Evolutionary conservation across 2,329 filamentous ascomycete genomes (phyloP).

Genomic region (Calonectria pseudoturangicola): DNA sequence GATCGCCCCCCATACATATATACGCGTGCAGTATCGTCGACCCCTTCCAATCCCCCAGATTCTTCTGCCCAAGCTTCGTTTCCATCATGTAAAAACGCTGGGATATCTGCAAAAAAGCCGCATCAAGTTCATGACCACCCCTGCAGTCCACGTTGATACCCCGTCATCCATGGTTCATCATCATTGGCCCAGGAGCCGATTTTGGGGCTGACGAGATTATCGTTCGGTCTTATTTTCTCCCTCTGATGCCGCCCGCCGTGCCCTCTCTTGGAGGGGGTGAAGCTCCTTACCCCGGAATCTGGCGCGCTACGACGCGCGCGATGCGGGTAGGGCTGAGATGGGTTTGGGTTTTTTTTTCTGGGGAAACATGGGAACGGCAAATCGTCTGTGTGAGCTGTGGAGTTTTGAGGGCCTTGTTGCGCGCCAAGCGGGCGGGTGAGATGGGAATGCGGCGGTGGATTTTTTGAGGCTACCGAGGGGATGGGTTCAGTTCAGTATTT

Average conservation of each 20-base stretch:
- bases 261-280: neutral
- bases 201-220: constrained; percentile 22
- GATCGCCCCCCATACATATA: constrained; percentile 1
- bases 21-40: neutral
- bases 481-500: no score
- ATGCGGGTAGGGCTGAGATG: constrained; percentile 38
- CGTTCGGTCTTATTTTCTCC: constrained; percentile 17
- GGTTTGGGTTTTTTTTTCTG: constrained; percentile 4
- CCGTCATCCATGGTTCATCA: constrained; percentile 34
- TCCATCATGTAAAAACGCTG: constrained; percentile 17
- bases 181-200: constrained; percentile 25
- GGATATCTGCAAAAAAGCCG: constrained; percentile 31
- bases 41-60: constrained; percentile 1
- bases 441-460: constrained; percentile 6
- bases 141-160: constrained; percentile 40
- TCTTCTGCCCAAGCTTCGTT: neutral
- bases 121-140: constrained; percentile 40
- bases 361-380: constrained; percentile 10
- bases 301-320: constrained; percentile 10
- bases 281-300: constrained; percentile 14
- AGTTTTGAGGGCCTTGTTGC: constrained; percentile 7
- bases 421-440: constrained; percentile 1
- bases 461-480: neutral
- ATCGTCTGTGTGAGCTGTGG: neutral
- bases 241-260: neutral